These are phyloP conservation scores for Malus sylvestris DNA, from an alignment of 306 rosid species.

Conservation along the genomic window DNA sequence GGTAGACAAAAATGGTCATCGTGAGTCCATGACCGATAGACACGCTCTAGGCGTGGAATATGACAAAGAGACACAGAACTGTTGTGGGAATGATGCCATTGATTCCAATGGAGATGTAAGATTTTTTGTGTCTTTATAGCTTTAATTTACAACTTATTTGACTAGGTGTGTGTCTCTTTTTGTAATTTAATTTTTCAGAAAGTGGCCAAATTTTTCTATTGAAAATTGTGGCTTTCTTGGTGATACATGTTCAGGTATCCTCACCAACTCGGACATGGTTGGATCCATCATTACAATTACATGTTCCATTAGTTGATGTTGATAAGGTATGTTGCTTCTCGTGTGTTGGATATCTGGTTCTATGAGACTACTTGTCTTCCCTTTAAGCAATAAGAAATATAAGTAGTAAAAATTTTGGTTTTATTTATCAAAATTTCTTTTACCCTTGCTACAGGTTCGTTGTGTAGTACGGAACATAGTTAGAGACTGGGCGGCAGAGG, in stretches of 20 bases:
- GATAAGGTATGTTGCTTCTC: constrained; percentile 57
- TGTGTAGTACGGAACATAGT: constrained; percentile 83
- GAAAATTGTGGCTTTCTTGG: constrained; percentile 5
- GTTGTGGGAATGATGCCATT: constrained; percentile 30
- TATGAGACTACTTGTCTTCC: background rate
- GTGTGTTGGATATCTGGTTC: background rate
- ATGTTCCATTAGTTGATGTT: constrained; percentile 89
- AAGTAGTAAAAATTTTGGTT: background rate
- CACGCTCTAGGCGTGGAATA: constrained; percentile 28
- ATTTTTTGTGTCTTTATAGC: constrained; percentile 1
- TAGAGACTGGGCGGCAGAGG: constrained; percentile 97
- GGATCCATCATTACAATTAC: constrained; percentile 54
- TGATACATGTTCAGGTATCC: constrained; percentile 40
- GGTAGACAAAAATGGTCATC: constrained; percentile 35
- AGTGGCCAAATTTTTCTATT: background rate
- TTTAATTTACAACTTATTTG: background rate
- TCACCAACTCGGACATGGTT: constrained; percentile 54
- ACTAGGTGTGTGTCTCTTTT: background rate
- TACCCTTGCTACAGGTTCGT: constrained; percentile 55
- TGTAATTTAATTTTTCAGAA: background rate
- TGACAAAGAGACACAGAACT: constrained; percentile 32
- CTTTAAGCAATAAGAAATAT: background rate
- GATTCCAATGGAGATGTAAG: constrained; percentile 72
- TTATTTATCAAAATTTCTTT: background rate
- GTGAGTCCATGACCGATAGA: constrained; percentile 28